phyloP scores from a whole-genome alignment of 176 grass and related monocot genomes.

The Oryza punctata region DNA sequence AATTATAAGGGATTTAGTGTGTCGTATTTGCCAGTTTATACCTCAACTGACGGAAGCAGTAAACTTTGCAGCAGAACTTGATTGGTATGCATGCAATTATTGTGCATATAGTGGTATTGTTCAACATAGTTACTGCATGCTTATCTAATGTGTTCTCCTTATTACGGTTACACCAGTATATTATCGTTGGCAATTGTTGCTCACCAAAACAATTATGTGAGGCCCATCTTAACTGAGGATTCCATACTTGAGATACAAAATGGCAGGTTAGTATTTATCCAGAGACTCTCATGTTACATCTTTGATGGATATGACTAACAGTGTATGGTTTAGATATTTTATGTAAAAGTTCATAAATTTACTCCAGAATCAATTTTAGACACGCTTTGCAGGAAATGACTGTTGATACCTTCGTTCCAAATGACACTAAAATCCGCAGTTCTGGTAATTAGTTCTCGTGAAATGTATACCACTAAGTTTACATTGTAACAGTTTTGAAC shows the following conservation, averaged over 20 bases:
- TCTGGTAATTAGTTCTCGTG: slow-evolving; percentile 48
- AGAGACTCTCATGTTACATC: slow-evolving; percentile 12
- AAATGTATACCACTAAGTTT: slow-evolving; percentile 13
- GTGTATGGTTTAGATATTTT: slow-evolving; percentile 15
- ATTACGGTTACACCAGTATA: slow-evolving; percentile 56
- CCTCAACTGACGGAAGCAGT: slow-evolving; percentile 83
- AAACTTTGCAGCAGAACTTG: slow-evolving; percentile 97
- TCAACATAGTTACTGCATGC: not conserved
- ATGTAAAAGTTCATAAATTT: slow-evolving; percentile 25
- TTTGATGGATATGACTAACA: not conserved
- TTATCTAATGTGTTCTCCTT: slow-evolving; percentile 15
- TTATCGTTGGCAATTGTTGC: slow-evolving; percentile 87
- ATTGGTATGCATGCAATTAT: slow-evolving; percentile 66
- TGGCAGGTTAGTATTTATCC: slow-evolving; percentile 72
- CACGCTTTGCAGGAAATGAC: slow-evolving; percentile 99
- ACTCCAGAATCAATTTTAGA: slow-evolving; percentile 48
- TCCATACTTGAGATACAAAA: slow-evolving; percentile 83
- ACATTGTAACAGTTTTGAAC: not conserved
- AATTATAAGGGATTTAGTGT: slow-evolving; percentile 90
- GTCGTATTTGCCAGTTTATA: slow-evolving; percentile 73
- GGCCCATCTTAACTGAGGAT: slow-evolving; percentile 86
- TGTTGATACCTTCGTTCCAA: slow-evolving; percentile 93
- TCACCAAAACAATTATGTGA: slow-evolving; percentile 83
- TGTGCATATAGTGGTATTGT: slow-evolving; percentile 21
- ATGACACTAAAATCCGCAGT: slow-evolving; percentile 74